Percentiles rank a stretch among this genome's conserved stretches.
phyloP scores from a whole-genome alignment of 345 rosid species.

The Luvunga scandens region DNA sequence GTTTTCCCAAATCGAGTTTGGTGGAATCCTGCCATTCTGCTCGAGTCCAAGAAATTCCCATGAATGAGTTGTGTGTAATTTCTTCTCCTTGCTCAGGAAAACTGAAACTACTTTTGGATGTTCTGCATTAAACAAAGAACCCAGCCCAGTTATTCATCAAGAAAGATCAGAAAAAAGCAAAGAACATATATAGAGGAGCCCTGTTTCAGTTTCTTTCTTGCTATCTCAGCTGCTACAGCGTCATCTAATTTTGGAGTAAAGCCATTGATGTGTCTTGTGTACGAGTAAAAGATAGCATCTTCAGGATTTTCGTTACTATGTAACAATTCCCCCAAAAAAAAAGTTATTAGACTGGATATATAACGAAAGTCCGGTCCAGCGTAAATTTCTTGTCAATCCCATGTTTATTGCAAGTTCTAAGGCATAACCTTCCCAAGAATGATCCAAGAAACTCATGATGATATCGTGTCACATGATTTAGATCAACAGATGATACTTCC shows the following conservation, averaged over 20 bases:
- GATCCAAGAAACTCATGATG: too few species aligned
- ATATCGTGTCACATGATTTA: too few species aligned
- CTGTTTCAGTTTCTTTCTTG: constrained; percentile 32
- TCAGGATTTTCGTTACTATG: too few species aligned
- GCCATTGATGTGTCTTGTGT: too few species aligned
- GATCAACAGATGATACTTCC: too few species aligned
- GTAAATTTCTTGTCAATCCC: too few species aligned
- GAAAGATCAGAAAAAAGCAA: neutral
- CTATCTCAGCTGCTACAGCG: constrained; percentile 46
- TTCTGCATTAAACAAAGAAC: constrained; percentile 29
- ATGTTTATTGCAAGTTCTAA: too few species aligned
- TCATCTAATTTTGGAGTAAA: constrained; percentile 60
- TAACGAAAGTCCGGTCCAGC: too few species aligned
- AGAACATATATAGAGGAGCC: neutral
- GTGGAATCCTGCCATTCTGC: constrained; percentile 32
- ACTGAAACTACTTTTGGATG: constrained; percentile 78
- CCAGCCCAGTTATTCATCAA: neutral
- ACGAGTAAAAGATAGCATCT: too few species aligned
- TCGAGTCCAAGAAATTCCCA: constrained; percentile 86
- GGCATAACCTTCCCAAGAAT: too few species aligned
- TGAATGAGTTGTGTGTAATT: constrained; percentile 83
- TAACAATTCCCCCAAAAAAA: too few species aligned
- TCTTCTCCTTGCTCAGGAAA: constrained; percentile 53
- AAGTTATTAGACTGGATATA: too few species aligned
- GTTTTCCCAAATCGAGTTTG: constrained; percentile 59